Base-by-base conservation (phyloP, 495 filamentous ascomycete species). In the Podospora sp. region DNA sequence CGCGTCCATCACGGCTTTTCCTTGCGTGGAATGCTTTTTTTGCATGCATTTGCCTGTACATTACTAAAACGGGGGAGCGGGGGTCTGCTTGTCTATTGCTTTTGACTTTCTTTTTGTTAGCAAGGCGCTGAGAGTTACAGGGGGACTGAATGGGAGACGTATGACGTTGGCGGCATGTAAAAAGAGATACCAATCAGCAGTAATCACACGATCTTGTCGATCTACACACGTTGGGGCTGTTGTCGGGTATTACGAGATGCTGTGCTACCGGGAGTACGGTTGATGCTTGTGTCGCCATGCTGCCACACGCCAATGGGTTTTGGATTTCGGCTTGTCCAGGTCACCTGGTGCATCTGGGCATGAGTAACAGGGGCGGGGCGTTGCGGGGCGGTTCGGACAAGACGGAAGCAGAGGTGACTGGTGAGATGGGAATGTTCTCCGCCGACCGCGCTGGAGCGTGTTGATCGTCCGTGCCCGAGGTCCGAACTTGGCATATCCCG, bases 51-150 rank as follows among this genome's bases (percentile, higher is more conserved):
- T 63, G 9, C 61, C 25, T 63, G 61, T 63, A 63, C 46, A 53
- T 25, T 63, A 63, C 40, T 51, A 50, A 63, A 63, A 22, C 25
- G 18, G 46, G 40, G 36, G 24, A 52, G 40, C 25, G 46, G 61
- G 18, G 50, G 52, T 65, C 24, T 65, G 29, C 53, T 21, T 52
- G 25, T 52, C 40, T n/a, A 22, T 55, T 58, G 21, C 21, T 26
- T 21, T 50, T 24, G n/a, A 21, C 0, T 52, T 33, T 25, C 4
- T 26, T 29, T 63, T 63, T 63, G 62, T 63, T 22, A 65, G 63
- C 63, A 65, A 65, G 63, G 63, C 63, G 63, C 52, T 33, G 63
- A 22, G 63, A 57, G 26, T 57, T 65, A 63, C 18, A 65, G 22
- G 52, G 63, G 52, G 27, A n/a, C 21, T 29, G 25, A 26, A 21